Evolutionary conservation across 2,329 filamentous ascomycete genomes (phyloP).

Genomic region (Pseudogymnoascus sp.): DNA sequence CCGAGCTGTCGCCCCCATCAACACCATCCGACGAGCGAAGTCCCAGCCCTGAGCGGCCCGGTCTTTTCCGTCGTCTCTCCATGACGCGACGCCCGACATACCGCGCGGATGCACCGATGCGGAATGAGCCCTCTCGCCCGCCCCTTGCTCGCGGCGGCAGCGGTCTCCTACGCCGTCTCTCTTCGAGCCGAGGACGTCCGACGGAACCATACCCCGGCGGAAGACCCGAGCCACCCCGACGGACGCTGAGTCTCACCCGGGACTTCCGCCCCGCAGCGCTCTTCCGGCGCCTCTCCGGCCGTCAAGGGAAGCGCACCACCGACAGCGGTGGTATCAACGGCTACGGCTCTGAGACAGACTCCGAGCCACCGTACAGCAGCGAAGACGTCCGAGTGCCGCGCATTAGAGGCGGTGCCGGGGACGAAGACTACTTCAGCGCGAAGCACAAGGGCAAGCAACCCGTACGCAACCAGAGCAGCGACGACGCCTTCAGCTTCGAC

Average conservation of each 20-base stretch:
- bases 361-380: conserved; percentile 11
- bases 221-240: conserved; percentile 37
- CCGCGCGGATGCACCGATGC: conserved; percentile 19
- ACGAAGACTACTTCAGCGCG: conserved; percentile 40
- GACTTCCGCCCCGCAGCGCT: conserved; percentile 38
- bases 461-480: not conserved
- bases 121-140: not conserved
- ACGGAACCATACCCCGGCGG: conserved; percentile 29
- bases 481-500: not conserved
- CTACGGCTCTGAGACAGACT: conserved; percentile 39
- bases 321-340: conserved; percentile 49
- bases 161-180: conserved; percentile 9
- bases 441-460: not conserved
- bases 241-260: conserved; percentile 53
- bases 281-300: conserved; percentile 38
- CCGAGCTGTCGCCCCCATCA: conserved; percentile 63
- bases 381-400: conserved; percentile 24
- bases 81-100: conserved; percentile 25
- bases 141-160: not conserved
- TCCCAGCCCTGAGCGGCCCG: conserved; percentile 27
- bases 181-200: conserved; percentile 9
- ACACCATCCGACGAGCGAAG: conserved; percentile 49
- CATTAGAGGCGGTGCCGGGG: conserved; percentile 39
- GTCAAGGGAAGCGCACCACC: conserved; percentile 24
- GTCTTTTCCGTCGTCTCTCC: conserved; percentile 26